phyloP scores from a whole-genome alignment of 768 basidiomycete species.

The Crassisporium funariophilum region DNA sequence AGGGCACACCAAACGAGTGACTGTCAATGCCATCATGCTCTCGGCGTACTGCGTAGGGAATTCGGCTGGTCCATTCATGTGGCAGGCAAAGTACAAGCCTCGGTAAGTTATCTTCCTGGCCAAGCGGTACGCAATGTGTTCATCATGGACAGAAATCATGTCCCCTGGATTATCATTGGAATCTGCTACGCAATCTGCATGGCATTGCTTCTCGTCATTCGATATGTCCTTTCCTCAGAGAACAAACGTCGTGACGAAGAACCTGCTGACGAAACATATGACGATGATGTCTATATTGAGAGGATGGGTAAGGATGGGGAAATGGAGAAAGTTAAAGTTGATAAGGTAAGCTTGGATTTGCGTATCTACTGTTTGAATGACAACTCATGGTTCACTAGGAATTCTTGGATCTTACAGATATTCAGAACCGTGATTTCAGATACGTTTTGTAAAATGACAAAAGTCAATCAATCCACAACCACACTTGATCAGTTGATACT shows the following conservation, averaged over 20 bases:
- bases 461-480: no score
- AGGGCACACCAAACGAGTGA: constrained; percentile 73
- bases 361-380: constrained; percentile 1
- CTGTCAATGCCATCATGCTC: constrained; percentile 73
- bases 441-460: constrained; percentile 57
- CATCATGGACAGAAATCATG: constrained; percentile 51
- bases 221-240: constrained; percentile 55
- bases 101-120: constrained; percentile 39
- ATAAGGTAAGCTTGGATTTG: constrained; percentile 53
- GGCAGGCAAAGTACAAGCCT: constrained; percentile 67
- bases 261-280: constrained; percentile 49
- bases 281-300: constrained; percentile 66
- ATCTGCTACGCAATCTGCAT: constrained; percentile 62
- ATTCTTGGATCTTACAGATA: constrained; percentile 74
- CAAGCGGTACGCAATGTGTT: neutral
- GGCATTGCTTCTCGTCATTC: constrained; percentile 46
- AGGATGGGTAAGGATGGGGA: constrained; percentile 52
- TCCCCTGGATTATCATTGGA: constrained; percentile 80
- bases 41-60: constrained; percentile 69
- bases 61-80: constrained; percentile 76
- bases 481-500: no score
- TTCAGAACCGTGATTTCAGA: constrained; percentile 71
- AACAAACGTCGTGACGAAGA: constrained; percentile 67
- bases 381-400: constrained; percentile 40
- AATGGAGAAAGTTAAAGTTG: constrained; percentile 55